phyloP scores from a whole-genome alignment of 345 rosid genomes.

The Salix purpurea region DNA sequence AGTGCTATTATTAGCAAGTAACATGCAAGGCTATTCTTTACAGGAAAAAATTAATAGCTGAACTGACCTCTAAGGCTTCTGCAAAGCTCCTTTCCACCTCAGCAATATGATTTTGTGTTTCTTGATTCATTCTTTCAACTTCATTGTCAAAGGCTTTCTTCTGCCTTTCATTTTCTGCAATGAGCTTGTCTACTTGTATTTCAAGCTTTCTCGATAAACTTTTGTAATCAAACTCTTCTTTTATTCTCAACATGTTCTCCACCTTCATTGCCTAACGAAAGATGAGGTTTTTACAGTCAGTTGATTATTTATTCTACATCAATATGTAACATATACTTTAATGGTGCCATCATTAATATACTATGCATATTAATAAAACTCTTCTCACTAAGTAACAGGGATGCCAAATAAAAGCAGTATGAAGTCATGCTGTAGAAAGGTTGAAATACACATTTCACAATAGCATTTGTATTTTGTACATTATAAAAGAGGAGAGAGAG shows the following conservation, averaged over 20 bases:
- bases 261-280: constrained; percentile 32
- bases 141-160: constrained; percentile 29
- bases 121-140: constrained; percentile 30
- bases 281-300: neutral
- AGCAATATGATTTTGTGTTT: constrained; percentile 29
- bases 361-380: neutral
- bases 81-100: constrained; percentile 33
- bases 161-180: constrained; percentile 32
- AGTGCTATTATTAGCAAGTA: neutral
- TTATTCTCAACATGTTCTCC: constrained; percentile 34
- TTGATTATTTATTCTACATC: neutral
- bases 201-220: constrained; percentile 33
- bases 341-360: neutral
- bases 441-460: neutral
- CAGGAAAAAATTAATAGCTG: neutral
- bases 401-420: neutral
- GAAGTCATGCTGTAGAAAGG: neutral
- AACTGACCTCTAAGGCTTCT: constrained; percentile 34
- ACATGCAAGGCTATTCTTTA: neutral
- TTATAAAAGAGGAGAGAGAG: neutral
- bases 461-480: neutral
- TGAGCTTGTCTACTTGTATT: constrained; percentile 35
- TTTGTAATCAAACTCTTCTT: constrained; percentile 36
- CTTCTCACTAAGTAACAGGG: neutral
- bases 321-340: neutral